Conservation (phyloP, 2,329 filamentous ascomycete species). For the Colletotrichum aenigma region DNA sequence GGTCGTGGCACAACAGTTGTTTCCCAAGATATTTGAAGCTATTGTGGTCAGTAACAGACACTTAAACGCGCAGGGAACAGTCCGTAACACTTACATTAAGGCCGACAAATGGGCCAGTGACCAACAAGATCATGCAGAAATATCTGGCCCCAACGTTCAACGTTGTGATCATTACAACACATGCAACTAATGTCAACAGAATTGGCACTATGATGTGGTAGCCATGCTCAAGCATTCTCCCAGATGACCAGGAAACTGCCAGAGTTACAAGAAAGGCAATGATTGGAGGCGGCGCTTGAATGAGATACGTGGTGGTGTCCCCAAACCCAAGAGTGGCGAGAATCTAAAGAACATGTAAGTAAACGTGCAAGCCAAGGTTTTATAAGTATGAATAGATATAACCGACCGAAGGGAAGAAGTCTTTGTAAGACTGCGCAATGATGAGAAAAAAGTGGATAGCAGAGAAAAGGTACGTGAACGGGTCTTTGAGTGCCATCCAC, state of each 20-base stretch:
- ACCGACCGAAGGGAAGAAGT: conserved; percentile 44
- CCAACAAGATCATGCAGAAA: conserved; percentile 43
- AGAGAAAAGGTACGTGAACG: conserved; percentile 41
- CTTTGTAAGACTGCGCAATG: conserved; percentile 44
- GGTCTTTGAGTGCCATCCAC: conserved; percentile 35
- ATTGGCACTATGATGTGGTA: conserved; percentile 45
- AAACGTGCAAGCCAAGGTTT: neutral
- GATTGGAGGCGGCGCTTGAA: conserved; percentile 45
- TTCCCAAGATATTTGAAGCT: conserved; percentile 44
- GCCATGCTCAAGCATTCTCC: conserved; percentile 39
- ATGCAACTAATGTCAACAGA: conserved; percentile 37
- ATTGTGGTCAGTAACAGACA: neutral
- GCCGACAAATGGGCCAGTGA: conserved; percentile 40
- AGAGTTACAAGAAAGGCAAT: conserved; percentile 44
- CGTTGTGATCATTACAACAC: conserved; percentile 45
- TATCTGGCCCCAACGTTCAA: conserved; percentile 45
- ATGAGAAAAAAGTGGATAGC: conserved; percentile 47
- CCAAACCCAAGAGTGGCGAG: conserved; percentile 30
- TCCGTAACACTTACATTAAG: conserved; percentile 29
- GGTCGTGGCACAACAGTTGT: conserved; percentile 44
- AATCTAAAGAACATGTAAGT: conserved; percentile 24
- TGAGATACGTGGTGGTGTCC: conserved; percentile 37
- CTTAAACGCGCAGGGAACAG: neutral
- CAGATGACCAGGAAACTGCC: conserved; percentile 40
- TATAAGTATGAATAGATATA: neutral